Evolutionary conservation across 345 rosid species (phyloP).

Genomic region (Syzygium grande): DNA sequence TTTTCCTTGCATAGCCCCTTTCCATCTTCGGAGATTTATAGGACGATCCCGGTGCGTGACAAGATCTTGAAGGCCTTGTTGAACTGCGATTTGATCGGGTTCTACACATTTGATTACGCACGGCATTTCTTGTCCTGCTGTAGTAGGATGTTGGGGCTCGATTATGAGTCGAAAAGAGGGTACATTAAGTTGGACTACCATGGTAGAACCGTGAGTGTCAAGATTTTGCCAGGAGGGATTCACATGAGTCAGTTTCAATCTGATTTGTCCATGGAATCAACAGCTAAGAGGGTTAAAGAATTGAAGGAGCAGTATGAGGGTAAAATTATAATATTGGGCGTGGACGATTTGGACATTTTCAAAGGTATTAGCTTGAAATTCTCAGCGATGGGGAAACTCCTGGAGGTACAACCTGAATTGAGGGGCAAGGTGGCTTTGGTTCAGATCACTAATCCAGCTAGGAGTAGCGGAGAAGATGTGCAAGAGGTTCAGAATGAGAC

Average conservation of each 20-base stretch:
- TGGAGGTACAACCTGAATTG: constrained; percentile 28
- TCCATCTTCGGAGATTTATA: too few species aligned
- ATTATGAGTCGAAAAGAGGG: constrained; percentile 71
- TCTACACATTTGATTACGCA: too few species aligned
- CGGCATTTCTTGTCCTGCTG: too few species aligned
- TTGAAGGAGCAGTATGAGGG: constrained; percentile 46
- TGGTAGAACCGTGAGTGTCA: constrained; percentile 66
- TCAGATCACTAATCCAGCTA: constrained; percentile 74
- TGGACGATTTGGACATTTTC: constrained; percentile 74
- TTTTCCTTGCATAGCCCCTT: too few species aligned
- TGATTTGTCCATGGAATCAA: constrained; percentile 23
- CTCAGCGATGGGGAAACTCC: constrained; percentile 50
- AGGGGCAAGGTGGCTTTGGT: constrained; percentile 53
- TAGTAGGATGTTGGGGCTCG: constrained; percentile 24
- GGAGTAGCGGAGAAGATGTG: constrained; percentile 71
- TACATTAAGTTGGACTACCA: constrained; percentile 70
- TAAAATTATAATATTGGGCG: constrained; percentile 54
- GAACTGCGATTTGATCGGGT: too few species aligned
- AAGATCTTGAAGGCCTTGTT: too few species aligned
- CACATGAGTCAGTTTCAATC: constrained; percentile 63
- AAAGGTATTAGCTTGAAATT: constrained; percentile 73
- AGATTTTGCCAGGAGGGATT: constrained; percentile 69
- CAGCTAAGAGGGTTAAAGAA: constrained; percentile 35
- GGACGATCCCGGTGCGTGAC: too few species aligned
- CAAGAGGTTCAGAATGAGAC: constrained; percentile 44